Percentiles rank a stretch among this genome's conserved stretches.
phyloP scores from a whole-genome alignment of 306 rosid genomes.

The Leucaena leucocephala region DNA sequence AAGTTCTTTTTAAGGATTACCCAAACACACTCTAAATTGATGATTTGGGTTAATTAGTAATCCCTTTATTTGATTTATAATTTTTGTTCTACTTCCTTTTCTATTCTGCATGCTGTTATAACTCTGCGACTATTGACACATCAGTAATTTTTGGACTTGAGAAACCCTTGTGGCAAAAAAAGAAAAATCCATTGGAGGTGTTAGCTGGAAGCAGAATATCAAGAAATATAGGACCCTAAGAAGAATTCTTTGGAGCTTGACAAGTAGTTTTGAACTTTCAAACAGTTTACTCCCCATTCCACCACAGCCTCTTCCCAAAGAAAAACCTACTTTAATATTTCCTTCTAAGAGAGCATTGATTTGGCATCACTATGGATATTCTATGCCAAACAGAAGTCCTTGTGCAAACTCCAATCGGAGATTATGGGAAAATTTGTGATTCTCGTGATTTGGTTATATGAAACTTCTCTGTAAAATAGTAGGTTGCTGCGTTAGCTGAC shows the following conservation, averaged over 20 bases:
- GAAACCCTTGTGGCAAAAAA: background rate
- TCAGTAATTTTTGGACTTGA: conserved; percentile 1
- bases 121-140: background rate
- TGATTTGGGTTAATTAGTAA: no score
- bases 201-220: conserved; percentile 14
- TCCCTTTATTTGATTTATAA: conserved; percentile 7
- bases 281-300: conserved; percentile 5
- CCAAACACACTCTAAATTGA: no score
- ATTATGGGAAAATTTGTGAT: conserved; percentile 25
- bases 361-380: conserved; percentile 15
- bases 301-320: conserved; percentile 13
- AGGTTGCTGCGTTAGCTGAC: conserved; percentile 28
- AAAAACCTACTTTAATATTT: background rate
- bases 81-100: conserved; percentile 24
- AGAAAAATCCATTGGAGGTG: background rate
- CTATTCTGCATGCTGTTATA: conserved; percentile 11
- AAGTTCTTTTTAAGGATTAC: no score
- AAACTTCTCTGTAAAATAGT: conserved; percentile 16
- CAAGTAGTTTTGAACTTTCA: conserved; percentile 30
- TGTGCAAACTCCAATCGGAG: conserved; percentile 17
- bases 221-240: conserved; percentile 20
- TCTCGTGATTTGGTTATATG: conserved; percentile 29
- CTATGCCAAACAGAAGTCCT: background rate
- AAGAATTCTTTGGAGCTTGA: conserved; percentile 20
- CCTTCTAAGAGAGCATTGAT: conserved; percentile 10